Conservation (phyloP, 1,139 yeast species). For the Candida sp. region DNA sequence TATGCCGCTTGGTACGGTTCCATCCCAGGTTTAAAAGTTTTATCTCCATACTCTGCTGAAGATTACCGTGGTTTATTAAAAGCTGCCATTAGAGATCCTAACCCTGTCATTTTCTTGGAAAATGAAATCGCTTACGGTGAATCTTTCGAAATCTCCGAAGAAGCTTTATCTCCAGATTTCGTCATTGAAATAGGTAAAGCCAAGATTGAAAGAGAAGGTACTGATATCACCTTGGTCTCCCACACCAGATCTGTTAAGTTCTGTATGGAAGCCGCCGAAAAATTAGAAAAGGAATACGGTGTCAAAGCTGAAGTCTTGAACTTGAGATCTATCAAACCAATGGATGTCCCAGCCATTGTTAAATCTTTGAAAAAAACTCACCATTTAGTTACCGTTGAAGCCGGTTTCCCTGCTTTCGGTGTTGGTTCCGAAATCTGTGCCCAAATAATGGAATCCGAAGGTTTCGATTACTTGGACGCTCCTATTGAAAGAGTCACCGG, state of each 20-base stretch:
- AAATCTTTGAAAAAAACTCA: constrained; percentile 94
- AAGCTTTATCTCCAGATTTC: constrained; percentile 83
- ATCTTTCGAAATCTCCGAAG: constrained; percentile 85
- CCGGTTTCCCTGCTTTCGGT: constrained; percentile 98
- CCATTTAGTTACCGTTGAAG: constrained; percentile 94
- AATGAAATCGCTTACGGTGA: constrained; percentile 96
- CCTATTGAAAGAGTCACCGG: constrained; percentile 99
- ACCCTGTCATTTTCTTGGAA: constrained; percentile 94
- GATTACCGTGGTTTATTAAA: constrained; percentile 95
- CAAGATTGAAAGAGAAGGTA: constrained; percentile 89
- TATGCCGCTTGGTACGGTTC: constrained; percentile 98
- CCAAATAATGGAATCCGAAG: constrained; percentile 97
- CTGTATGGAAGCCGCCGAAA: constrained; percentile 88
- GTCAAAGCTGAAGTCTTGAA: constrained; percentile 92
- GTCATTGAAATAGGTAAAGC: constrained; percentile 94
- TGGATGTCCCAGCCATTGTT: constrained; percentile 84
- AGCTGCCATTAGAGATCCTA: constrained; percentile 98
- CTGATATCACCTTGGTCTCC: constrained; percentile 84
- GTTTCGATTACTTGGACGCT: constrained; percentile 97
- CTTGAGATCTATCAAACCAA: constrained; percentile 95
- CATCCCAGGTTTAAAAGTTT: constrained; percentile 96
- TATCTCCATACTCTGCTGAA: constrained; percentile 94
- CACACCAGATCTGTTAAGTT: constrained; percentile 89
- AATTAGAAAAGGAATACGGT: constrained; percentile 78
- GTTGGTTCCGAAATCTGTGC: constrained; percentile 99